A percentile compares a stretch with the other conserved stretches of the same genome.
Evolutionary conservation across 176 grass and related monocot species (phyloP).

Genomic region (Musa schizocarpa): DNA sequence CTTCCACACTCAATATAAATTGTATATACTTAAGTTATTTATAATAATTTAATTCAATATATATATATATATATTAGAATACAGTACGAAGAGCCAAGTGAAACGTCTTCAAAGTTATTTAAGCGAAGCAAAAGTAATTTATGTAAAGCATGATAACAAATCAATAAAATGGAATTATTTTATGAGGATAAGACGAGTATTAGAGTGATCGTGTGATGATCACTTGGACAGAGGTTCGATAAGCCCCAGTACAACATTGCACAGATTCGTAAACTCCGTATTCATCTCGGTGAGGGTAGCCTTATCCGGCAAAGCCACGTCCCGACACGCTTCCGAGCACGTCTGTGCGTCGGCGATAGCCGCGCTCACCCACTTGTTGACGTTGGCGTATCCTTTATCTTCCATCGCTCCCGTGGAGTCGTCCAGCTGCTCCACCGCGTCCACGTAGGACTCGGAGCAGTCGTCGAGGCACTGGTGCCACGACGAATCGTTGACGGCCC

Average conservation of each 20-base stretch:
- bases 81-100: no score
- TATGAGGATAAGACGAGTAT: no score
- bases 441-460: slow-evolving; percentile 42
- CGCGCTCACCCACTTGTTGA: slow-evolving; percentile 23
- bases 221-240: slow-evolving; percentile 11
- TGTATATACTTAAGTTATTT: no score
- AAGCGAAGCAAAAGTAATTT: no score
- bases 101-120: no score
- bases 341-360: slow-evolving; percentile 34
- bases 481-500: slow-evolving; percentile 1
- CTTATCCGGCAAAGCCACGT: slow-evolving; percentile 14
- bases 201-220: background rate
- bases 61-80: no score
- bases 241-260: slow-evolving; percentile 31
- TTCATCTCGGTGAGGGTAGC: slow-evolving; percentile 4
- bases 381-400: slow-evolving; percentile 12
- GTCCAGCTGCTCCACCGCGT: slow-evolving; percentile 34
- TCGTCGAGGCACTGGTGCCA: slow-evolving; percentile 33
- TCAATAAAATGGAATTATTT: no score
- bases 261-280: slow-evolving; percentile 33
- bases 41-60: no score
- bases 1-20: no score
- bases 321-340: slow-evolving; percentile 32
- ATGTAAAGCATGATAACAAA: no score
- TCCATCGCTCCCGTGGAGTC: slow-evolving; percentile 35